Conservation (phyloP, 768 basidiomycete genomes). For the Mrakia hoshinonis region DNA sequence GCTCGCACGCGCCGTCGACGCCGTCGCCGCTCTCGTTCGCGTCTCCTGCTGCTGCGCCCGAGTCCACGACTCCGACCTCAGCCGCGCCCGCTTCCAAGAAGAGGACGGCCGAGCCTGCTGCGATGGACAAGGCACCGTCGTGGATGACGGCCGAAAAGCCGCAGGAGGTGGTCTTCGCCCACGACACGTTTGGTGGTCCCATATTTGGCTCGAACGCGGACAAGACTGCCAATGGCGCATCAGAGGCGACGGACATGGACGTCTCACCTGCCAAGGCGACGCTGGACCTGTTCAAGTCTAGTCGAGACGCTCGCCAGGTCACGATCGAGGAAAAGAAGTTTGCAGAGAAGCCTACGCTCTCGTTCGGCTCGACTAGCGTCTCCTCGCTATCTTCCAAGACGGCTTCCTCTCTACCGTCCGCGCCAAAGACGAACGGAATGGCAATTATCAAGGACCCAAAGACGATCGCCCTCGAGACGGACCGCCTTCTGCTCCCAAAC, state of each 20-base stretch:
- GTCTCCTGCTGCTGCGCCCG: background rate
- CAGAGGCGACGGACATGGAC: background rate
- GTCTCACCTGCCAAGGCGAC: slow-evolving; percentile 14
- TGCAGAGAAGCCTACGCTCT: background rate
- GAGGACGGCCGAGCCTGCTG: background rate
- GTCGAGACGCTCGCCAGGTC: background rate
- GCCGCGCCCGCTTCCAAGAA: background rate
- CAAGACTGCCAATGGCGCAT: background rate
- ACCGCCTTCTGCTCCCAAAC: slow-evolving; percentile 15
- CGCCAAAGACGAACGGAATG: background rate
- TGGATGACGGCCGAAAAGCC: slow-evolving; percentile 15
- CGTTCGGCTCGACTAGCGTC: background rate
- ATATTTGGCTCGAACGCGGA: background rate
- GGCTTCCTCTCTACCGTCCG: background rate
- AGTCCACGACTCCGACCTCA: background rate
- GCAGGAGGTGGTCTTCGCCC: slow-evolving; percentile 6
- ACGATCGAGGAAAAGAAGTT: background rate
- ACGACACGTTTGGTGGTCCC: slow-evolving; percentile 5
- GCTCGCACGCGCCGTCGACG: background rate
- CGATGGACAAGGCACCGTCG: background rate
- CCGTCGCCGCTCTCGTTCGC: background rate
- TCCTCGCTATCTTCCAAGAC: background rate
- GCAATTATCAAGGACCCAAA: background rate
- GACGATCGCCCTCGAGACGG: background rate
- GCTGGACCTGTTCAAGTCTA: background rate